Evolutionary conservation across 805 yeast species (phyloP).

Genomic region (Zygosaccharomyces gambellarensis): DNA sequence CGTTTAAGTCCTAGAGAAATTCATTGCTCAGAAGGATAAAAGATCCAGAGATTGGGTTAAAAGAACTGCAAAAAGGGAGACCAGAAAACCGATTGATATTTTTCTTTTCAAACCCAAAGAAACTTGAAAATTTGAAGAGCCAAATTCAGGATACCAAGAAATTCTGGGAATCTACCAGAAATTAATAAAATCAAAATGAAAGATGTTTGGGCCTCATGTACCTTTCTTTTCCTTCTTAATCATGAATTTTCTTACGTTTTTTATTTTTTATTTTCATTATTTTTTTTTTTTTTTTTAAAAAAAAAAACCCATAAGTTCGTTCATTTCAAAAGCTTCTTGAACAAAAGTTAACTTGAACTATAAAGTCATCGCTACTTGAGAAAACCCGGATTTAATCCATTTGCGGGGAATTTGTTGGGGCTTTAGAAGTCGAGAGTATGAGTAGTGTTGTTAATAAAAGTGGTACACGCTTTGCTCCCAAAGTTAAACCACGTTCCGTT

Average conservation of each 20-base stretch:
- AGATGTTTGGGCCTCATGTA: not conserved
- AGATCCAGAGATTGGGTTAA: too few relatives aligned
- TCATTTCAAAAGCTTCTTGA: not conserved
- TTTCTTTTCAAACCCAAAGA: too few relatives aligned
- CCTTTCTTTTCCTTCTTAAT: not conserved
- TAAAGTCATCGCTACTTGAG: not conserved
- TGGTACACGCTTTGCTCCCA: slow-evolving; percentile 64
- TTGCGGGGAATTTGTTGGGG: not conserved
- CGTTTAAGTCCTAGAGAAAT: too few relatives aligned
- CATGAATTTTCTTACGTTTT: not conserved
- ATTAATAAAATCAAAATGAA: not conserved
- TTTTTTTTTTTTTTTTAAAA: not conserved
- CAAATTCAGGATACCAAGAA: too few relatives aligned
- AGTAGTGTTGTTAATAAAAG: slow-evolving; percentile 44
- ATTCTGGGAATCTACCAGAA: not conserved
- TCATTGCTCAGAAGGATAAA: too few relatives aligned
- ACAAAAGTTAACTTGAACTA: not conserved
- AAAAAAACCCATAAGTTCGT: not conserved
- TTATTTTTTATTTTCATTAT: not conserved
- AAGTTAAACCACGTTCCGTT: slow-evolving; percentile 42
- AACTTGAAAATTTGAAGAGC: too few relatives aligned
- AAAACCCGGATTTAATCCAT: not conserved
- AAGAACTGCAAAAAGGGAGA: too few relatives aligned
- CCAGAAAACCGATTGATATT: too few relatives aligned
- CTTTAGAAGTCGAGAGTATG: slow-evolving; percentile 16